Evolutionary conservation across 2,329 filamentous ascomycete species (phyloP), one percentile per base, ranked within the genome.

Genomic region (Claviceps pazoutovae): DNA sequence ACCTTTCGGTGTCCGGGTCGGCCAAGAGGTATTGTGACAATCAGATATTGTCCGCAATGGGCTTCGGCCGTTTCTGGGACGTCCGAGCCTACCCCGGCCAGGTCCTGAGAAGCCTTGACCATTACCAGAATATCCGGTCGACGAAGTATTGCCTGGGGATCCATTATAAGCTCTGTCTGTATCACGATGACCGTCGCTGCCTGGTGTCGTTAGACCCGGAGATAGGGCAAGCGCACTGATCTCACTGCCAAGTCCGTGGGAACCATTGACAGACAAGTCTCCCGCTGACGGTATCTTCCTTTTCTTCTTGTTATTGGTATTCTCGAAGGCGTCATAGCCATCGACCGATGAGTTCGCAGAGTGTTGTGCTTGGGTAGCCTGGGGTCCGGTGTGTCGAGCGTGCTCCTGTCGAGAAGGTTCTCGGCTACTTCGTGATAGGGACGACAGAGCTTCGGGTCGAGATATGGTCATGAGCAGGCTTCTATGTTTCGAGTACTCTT

Each of bases 231-330:
- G 53, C 30, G 63, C 58, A 49, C 56, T 81, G 74, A 61, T 81
- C 37, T 68, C 66, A 48, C 56, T 58, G 41, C 60, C 62, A 16
- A 66, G 53, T 14, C 56, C 58, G 54, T 76, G 74, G 6, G 64
- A 61, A 2, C 68, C 67, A 49, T 69, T 71, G 19, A 75, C 58
- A 3, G 67, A 78, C 14, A 82, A 74, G 60, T 87, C 86, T 17
- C 87, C 86, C 9, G 88, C 88, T 0, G 89, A 89, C 0, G 93
- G 93, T 39, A 98, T 97, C 70, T 98, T 98, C 59, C 93, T 80
- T 69, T 98, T 97, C 74, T 97, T 98, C 70, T 98, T 98, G 66
- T 98, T 98, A 67, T 95, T 97, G 38, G 88, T 95, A 62, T 97
- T 97, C 68, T 98, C 93, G 61, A 96, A 95, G 6, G 88, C 93